Conservation (phyloP, 148 eudicot genomes). For the Cornus kousa region DNA sequence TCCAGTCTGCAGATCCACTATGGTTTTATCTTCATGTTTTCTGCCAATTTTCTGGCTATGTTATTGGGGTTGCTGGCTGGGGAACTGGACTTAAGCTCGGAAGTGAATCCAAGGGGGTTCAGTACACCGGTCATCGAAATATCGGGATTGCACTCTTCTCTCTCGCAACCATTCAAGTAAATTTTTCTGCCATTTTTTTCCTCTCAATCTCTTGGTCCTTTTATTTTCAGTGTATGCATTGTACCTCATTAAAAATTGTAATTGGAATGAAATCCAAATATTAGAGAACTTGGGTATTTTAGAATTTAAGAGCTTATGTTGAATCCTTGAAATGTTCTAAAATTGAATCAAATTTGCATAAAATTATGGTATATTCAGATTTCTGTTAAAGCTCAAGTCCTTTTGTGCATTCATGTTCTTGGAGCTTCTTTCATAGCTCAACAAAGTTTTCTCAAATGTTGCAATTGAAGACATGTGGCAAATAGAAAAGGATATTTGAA, state of each 20-base stretch:
- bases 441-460: no score
- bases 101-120: slow-evolving; percentile 57
- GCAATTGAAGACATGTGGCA: no score
- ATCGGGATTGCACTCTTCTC: slow-evolving; percentile 83
- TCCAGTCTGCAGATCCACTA: slow-evolving; percentile 75
- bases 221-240: not conserved
- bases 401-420: not conserved
- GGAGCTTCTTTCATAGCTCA: no score
- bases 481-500: no score
- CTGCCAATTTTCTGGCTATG: slow-evolving; percentile 78
- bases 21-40: slow-evolving; percentile 85
- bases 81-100: slow-evolving; percentile 93
- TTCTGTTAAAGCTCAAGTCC: no score
- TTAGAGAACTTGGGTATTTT: not conserved
- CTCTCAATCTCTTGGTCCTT: not conserved
- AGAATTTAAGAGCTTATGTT: not conserved
- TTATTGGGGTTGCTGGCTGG: slow-evolving; percentile 95
- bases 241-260: not conserved
- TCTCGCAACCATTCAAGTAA: slow-evolving; percentile 94
- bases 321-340: not conserved
- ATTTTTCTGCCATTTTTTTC: not conserved
- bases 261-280: not conserved
- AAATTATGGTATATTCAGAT: not conserved
- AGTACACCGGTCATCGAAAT: slow-evolving; percentile 56
- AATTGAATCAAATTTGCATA: not conserved